Conservation (phyloP, 1,284 basidiomycete species). For the Sanghuangporus weigelae region DNA sequence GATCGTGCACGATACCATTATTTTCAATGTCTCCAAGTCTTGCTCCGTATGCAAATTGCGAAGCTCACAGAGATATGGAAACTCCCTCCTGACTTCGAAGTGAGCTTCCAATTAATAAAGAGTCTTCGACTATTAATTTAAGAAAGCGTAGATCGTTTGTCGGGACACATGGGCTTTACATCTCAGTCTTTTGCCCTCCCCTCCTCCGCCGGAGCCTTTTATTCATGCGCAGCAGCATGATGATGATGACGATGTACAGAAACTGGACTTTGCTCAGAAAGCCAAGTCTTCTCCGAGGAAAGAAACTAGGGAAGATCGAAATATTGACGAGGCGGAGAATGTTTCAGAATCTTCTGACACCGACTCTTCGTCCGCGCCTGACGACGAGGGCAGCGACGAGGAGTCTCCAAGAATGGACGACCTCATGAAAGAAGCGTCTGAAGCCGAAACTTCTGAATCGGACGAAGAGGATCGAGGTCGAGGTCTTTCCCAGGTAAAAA, state of each 20-base stretch:
- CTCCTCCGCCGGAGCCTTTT: constrained; percentile 57
- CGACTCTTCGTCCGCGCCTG: constrained; percentile 4
- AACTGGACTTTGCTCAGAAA: constrained; percentile 22
- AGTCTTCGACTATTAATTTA: not conserved
- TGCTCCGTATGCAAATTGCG: constrained; percentile 70
- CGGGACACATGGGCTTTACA: constrained; percentile 80
- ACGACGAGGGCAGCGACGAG: constrained; percentile 19
- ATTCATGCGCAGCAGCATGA: constrained; percentile 35
- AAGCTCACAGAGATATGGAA: constrained; percentile 63
- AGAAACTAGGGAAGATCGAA: constrained; percentile 20
- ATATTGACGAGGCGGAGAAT: constrained; percentile 21
- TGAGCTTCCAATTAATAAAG: constrained; percentile 29
- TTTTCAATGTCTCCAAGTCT: constrained; percentile 75
- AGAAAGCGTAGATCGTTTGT: constrained; percentile 55
- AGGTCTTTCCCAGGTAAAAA: constrained; percentile 2
- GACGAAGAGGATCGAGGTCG: constrained; percentile 33
- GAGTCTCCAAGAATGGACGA: constrained; percentile 40
- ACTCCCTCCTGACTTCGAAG: constrained; percentile 78
- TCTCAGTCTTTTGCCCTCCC: constrained; percentile 55
- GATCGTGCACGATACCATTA: constrained; percentile 70
- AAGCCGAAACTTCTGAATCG: constrained; percentile 37
- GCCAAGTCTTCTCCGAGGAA: constrained; percentile 16
- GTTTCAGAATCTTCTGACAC: constrained; percentile 9
- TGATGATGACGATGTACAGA: constrained; percentile 13
- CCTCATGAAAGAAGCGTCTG: constrained; percentile 51